Percentiles rank a stretch among this genome's conserved stretches.
These are phyloP conservation scores for Russula abietina DNA, from an alignment of 768 basidiomycete species.

Conservation along the genomic window DNA sequence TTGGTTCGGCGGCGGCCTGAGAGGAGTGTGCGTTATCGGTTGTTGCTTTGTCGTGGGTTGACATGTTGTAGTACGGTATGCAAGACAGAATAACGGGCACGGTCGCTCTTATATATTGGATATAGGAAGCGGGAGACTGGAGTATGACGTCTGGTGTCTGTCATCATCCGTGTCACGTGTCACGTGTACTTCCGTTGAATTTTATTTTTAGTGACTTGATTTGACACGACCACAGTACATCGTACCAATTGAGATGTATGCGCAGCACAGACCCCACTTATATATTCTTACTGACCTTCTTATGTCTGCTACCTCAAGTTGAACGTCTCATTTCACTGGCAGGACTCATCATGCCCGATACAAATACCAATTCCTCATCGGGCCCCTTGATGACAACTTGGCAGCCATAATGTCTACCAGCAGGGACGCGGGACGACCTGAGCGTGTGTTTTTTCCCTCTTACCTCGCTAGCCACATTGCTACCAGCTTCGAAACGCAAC, in stretches of 20 bases:
- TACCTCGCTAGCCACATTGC: not conserved
- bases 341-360: not conserved
- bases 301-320: not conserved
- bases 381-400: not conserved
- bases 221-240: too few relatives aligned
- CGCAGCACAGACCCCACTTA: not conserved
- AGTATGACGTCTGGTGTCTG: too few relatives aligned
- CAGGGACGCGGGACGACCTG: not conserved
- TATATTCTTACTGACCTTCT: not conserved
- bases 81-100: not conserved
- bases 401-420: not conserved
- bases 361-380: slow-evolving; percentile 14
- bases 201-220: too few relatives aligned
- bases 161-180: too few relatives aligned
- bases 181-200: too few relatives aligned
- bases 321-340: not conserved
- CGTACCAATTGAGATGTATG: not conserved
- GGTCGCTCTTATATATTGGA: not conserved
- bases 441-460: not conserved
- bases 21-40: not conserved
- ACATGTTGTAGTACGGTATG: not conserved
- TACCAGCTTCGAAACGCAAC: not conserved
- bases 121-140: too few relatives aligned
- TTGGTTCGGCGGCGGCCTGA: not conserved
- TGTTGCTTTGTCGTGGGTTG: not conserved